Conservation (phyloP, 495 filamentous ascomycete genomes). For the Podospora pseudopauciseta region DNA sequence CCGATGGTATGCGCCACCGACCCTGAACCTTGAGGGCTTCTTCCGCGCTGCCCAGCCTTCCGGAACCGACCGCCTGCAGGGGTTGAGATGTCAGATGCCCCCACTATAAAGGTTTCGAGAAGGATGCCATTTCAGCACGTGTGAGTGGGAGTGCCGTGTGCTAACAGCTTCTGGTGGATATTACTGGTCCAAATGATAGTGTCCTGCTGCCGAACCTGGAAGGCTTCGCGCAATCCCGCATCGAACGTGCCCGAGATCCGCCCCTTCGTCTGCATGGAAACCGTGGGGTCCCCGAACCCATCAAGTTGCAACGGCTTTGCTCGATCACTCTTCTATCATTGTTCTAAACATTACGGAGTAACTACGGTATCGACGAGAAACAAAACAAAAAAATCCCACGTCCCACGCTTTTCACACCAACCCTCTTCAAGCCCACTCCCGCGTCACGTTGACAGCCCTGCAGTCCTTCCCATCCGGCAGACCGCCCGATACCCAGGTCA, state of each 20-base stretch:
- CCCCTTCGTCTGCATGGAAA: not conserved
- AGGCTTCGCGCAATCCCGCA: not conserved
- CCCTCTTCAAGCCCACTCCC: not conserved
- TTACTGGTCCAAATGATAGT: not conserved
- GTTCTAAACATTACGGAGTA: not conserved
- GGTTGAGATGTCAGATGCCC: not conserved
- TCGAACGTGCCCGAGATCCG: not conserved
- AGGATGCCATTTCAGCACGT: not conserved
- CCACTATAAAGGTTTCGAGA: not conserved
- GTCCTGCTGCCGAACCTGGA: not conserved
- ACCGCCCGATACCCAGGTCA: not conserved
- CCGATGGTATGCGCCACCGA: conserved; percentile 28
- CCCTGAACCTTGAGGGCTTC: not conserved
- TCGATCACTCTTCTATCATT: not conserved
- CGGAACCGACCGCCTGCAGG: conserved; percentile 15
- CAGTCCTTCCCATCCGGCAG: not conserved
- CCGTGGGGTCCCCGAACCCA: not conserved
- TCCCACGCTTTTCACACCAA: too few species aligned
- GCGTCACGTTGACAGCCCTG: conserved; percentile 2
- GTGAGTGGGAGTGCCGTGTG: not conserved
- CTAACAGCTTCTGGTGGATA: not conserved
- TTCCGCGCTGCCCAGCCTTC: conserved; percentile 7
- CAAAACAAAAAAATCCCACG: not conserved
- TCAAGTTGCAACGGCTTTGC: too few species aligned
- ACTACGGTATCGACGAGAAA: not conserved